Base-by-base conservation (phyloP, 1,139 yeast genomes). In the Debaryomycetaceae sp. region DNA sequence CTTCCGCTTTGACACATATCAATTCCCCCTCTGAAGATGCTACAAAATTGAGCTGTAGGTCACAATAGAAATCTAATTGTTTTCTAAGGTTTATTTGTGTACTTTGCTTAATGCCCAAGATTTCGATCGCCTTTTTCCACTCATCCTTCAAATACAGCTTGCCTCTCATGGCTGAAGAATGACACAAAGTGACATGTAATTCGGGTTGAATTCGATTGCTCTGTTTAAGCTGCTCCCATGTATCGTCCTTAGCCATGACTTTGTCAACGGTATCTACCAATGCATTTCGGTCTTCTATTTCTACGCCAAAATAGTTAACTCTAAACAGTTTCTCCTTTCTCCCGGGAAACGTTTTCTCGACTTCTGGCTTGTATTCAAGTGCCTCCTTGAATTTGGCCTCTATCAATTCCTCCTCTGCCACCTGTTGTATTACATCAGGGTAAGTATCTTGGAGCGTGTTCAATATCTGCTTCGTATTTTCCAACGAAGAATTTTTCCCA, bases 111-210 rank as follows among this genome's bases (percentile, higher is more conserved):
- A 45, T 7, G 13, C 42, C 42, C 33, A 62, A 51, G 2, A 45
- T 34, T 6, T 50, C 45, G 20, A 48, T 45, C 20, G 63, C 45
- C 6, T 48, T 41, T 33, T 58, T 57, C 69, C 73, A 69, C 34
- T 56, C 57, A 41, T 42, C 42, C 34, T 48, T 47, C n/a, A 53
- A 55, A 41, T 60, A 59, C 37, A 59, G 59, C 30, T 53, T 50
- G 3, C 42, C 57, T 36, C 62, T 66, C 9, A 65, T 54, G 7
- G 66, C 60, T 13, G 60, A 56, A 0, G 59, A 51, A 59, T 93
- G 98, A 0, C 82, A 79, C 38, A 91, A 61, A 0, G 99, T 93
- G 1, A 91, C 80, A 59, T 93, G 99, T 55, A 89, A 86, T 36
- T 71, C 75, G 0, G 58, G 44, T 54, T 85, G 90, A 0, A 85